phyloP scores from a whole-genome alignment of 73 alveolate species.

The Paramecium sonneborni region DNA sequence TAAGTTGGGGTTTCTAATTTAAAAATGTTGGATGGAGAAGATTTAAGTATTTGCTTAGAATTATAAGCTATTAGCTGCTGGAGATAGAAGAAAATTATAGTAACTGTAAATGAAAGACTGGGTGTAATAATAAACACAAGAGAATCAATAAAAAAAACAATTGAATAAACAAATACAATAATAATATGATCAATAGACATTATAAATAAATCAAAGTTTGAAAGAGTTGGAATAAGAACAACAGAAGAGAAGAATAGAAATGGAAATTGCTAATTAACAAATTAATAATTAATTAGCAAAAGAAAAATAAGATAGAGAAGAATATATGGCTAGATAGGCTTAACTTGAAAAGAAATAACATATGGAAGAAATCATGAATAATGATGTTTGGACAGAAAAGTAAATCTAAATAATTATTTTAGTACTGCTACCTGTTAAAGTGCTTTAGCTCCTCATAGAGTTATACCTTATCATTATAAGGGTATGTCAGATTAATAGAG shows the following conservation, averaged over 20 bases:
- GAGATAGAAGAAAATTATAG: conserved; percentile 56
- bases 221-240: conserved; percentile 72
- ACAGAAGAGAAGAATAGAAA: conserved; percentile 57
- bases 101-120: conserved; percentile 71
- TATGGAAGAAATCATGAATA: conserved; percentile 63
- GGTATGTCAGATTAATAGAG: conserved; percentile 78
- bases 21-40: conserved; percentile 53
- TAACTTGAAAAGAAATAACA: conserved; percentile 59
- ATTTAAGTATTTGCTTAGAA: neutral
- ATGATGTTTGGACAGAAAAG: conserved; percentile 60
- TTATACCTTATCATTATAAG: conserved; percentile 87
- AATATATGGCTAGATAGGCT: conserved; percentile 43
- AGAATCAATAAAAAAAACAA: conserved; percentile 67
- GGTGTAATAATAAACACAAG: conserved; percentile 72
- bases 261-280: conserved; percentile 75
- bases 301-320: conserved; percentile 76
- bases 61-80: conserved; percentile 2
- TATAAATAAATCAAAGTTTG: conserved; percentile 61
- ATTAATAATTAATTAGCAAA: conserved; percentile 73
- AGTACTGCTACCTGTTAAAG: conserved; percentile 77
- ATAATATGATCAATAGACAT: conserved; percentile 71
- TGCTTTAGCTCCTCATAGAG: conserved; percentile 85
- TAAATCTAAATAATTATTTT: conserved; percentile 70
- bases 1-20: conserved; percentile 47
- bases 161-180: conserved; percentile 43